A percentile compares a stretch with the other conserved stretches of the same genome.
phyloP scores from a whole-genome alignment of 768 basidiomycete genomes.

The Dentipellis sp. region DNA sequence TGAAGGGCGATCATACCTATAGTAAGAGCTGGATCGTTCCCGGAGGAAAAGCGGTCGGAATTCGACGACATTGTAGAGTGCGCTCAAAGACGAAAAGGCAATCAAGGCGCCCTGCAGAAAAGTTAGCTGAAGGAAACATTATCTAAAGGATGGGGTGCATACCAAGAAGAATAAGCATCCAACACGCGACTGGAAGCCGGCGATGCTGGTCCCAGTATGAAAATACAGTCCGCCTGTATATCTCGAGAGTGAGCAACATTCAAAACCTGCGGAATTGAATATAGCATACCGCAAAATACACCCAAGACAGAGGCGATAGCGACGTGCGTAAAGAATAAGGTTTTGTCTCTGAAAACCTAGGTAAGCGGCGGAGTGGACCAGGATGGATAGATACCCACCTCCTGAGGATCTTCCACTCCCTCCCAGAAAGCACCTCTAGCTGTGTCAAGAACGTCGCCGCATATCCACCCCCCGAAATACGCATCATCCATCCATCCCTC shows the following conservation, averaged over 20 bases:
- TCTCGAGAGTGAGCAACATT: background rate
- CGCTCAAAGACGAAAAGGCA: constrained; percentile 86
- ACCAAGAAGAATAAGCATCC: constrained; percentile 93
- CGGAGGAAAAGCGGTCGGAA: constrained; percentile 81
- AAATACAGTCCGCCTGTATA: constrained; percentile 74
- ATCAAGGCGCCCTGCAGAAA: constrained; percentile 68
- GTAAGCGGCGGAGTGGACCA: constrained; percentile 1
- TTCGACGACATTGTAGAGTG: constrained; percentile 81
- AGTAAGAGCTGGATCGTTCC: constrained; percentile 79
- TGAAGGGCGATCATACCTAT: constrained; percentile 42
- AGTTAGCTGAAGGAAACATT: background rate
- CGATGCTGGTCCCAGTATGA: constrained; percentile 69
- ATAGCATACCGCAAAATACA: constrained; percentile 69
- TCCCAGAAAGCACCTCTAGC: constrained; percentile 66
- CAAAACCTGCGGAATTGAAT: background rate
- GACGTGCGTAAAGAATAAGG: constrained; percentile 75
- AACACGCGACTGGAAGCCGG: constrained; percentile 91
- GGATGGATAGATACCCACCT: constrained; percentile 32
- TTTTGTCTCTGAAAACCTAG: constrained; percentile 54
- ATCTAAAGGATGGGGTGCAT: constrained; percentile 4
- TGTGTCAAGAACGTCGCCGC: constrained; percentile 85
- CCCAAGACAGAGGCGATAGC: constrained; percentile 64
- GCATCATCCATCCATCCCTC: constrained; percentile 4
- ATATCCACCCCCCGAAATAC: constrained; percentile 27
- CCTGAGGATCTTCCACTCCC: constrained; percentile 79